These are phyloP conservation scores for Yamadazyma endophytica DNA, from an alignment of 805 yeast genomes.

Conservation along the genomic window DNA sequence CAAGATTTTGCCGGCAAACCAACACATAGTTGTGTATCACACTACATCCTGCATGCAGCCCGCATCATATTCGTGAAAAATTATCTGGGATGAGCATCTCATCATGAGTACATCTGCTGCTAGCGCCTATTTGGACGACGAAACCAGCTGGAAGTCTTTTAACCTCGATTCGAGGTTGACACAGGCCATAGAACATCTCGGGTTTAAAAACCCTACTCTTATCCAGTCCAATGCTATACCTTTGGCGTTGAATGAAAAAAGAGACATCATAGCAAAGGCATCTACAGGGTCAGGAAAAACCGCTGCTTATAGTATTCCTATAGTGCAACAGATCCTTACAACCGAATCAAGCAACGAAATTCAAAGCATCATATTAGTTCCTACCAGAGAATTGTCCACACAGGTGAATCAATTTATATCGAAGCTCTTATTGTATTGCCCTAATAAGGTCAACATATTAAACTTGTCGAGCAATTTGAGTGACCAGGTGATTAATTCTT, in stretches of 20 bases:
- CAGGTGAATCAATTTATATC: constrained; percentile 75
- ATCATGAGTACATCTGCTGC: constrained; percentile 45
- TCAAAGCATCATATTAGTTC: constrained; percentile 75
- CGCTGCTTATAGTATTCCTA: constrained; percentile 84
- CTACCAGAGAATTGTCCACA: constrained; percentile 85
- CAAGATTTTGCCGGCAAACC: not conserved
- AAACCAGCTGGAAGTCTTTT: constrained; percentile 67
- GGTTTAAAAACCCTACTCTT: constrained; percentile 82
- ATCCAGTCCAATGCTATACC: constrained; percentile 92
- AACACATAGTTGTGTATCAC: not conserved
- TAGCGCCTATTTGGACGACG: constrained; percentile 67
- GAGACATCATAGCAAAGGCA: constrained; percentile 91
- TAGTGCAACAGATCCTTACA: constrained; percentile 68
- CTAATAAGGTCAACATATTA: constrained; percentile 56
- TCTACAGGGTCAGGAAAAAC: constrained; percentile 97
- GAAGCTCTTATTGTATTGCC: constrained; percentile 66
- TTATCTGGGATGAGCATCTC: constrained; percentile 1
- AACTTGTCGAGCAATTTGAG: constrained; percentile 66
- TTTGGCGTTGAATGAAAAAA: constrained; percentile 80
- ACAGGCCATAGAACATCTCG: constrained; percentile 79
- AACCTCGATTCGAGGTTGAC: constrained; percentile 76
- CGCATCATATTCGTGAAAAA: not conserved
- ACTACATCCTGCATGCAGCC: not conserved
- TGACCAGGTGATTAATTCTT: constrained; percentile 66
- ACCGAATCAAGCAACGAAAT: constrained; percentile 24